phyloP scores from a whole-genome alignment of 768 basidiomycete genomes.

The Psilocybe cubensis region DNA sequence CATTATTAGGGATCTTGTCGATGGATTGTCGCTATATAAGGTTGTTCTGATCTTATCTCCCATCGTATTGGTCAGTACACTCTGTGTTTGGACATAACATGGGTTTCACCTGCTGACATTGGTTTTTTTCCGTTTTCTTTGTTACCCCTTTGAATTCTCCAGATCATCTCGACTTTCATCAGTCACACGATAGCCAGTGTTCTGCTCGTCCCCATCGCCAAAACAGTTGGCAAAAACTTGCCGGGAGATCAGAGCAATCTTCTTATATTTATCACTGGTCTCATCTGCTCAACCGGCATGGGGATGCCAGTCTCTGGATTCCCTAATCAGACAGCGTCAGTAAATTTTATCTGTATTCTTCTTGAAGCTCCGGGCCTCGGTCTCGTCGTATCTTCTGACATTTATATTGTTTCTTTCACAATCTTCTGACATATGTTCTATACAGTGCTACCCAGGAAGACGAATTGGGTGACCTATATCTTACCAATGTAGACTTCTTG shows the following conservation, averaged over 20 bases:
- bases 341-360: slow-evolving; percentile 21
- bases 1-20: slow-evolving; percentile 59
- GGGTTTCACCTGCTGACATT: slow-evolving; percentile 4
- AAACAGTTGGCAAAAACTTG: slow-evolving; percentile 83
- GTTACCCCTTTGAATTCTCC: slow-evolving; percentile 31
- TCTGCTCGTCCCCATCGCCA: slow-evolving; percentile 94
- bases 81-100: slow-evolving; percentile 11
- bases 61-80: slow-evolving; percentile 63
- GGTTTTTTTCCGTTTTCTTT: slow-evolving; percentile 42
- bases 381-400: slow-evolving; percentile 17
- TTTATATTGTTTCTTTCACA: slow-evolving; percentile 18
- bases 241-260: slow-evolving; percentile 73
- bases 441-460: slow-evolving; percentile 89
- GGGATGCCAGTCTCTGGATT: slow-evolving; percentile 99
- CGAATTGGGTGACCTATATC: slow-evolving; percentile 89
- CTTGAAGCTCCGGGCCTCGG: slow-evolving; percentile 8
- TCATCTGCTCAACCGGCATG: slow-evolving; percentile 97
- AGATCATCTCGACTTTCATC: slow-evolving; percentile 93
- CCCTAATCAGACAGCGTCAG: slow-evolving; percentile 96
- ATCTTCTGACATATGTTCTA: neutral
- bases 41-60: slow-evolving; percentile 75
- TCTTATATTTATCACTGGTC: slow-evolving; percentile 90
- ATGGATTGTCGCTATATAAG: slow-evolving; percentile 64
- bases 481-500: slow-evolving; percentile 85
- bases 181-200: slow-evolving; percentile 98